Conservation (phyloP, 1,284 basidiomycete genomes). For the Tilletia walkeri region DNA sequence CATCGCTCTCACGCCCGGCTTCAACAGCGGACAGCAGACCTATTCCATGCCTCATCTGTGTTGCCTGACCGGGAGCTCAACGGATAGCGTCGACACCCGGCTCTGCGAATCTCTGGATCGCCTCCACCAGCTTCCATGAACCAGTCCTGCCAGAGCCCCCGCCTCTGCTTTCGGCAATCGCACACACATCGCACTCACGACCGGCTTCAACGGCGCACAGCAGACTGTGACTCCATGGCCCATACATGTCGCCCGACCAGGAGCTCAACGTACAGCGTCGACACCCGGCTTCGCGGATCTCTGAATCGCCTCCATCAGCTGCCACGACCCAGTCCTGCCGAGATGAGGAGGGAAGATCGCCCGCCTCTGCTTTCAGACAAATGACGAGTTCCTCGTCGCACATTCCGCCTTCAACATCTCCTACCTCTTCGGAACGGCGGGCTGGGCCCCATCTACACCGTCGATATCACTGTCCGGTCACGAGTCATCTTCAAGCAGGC, state of each 20-base stretch:
- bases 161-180: conserved; percentile 30
- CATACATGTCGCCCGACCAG: conserved; percentile 33
- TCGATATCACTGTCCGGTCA: conserved; percentile 35
- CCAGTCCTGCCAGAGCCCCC: conserved; percentile 34
- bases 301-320: conserved; percentile 42
- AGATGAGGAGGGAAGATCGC: conserved; percentile 23
- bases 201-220: conserved; percentile 37
- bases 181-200: conserved; percentile 34
- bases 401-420: conserved; percentile 36
- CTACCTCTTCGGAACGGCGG: conserved; percentile 40
- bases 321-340: conserved; percentile 33
- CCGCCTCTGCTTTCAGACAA: conserved; percentile 29
- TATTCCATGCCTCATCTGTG: conserved; percentile 40
- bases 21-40: conserved; percentile 37
- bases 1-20: conserved; percentile 35
- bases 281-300: conserved; percentile 44
- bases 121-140: conserved; percentile 35
- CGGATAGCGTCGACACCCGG: conserved; percentile 46
- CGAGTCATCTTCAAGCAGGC: conserved; percentile 29
- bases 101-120: conserved; percentile 43
- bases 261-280: conserved; percentile 37
- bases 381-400: conserved; percentile 29
- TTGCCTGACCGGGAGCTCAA: conserved; percentile 35
- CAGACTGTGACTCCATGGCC: conserved; percentile 39
- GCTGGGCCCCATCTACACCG: conserved; percentile 28